phyloP scores from a whole-genome alignment of 192 early-diverging fungal genomes.

The Umbelopsis isabellina region DNA sequence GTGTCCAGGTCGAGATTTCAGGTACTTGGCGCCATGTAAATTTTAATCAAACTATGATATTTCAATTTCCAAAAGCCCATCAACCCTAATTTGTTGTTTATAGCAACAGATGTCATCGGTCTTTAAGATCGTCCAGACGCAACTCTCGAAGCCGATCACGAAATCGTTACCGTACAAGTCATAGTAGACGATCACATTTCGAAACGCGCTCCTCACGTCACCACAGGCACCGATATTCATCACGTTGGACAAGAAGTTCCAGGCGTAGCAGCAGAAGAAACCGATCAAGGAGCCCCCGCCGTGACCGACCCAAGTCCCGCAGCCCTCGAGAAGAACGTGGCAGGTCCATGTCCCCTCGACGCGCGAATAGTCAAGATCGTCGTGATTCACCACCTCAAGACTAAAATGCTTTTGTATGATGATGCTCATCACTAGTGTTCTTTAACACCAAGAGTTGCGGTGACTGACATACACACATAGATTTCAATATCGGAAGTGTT shows the following conservation, averaged over 20 bases:
- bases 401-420: neutral
- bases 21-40: no score
- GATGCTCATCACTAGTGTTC: no score
- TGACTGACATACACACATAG: no score
- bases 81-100: neutral
- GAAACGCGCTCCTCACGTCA: neutral
- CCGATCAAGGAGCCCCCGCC: neutral
- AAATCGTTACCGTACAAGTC: no score
- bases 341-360: neutral
- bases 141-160: neutral
- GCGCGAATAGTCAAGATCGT: neutral
- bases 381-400: neutral
- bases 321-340: neutral
- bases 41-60: no score
- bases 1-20: neutral
- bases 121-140: neutral
- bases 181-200: neutral
- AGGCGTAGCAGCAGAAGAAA: neutral
- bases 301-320: neutral
- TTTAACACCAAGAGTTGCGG: no score
- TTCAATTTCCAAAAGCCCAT: neutral
- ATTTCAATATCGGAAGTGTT: no score
- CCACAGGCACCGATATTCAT: neutral
- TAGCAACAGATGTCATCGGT: neutral
- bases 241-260: neutral